phyloP scores from a whole-genome alignment of 2,329 filamentous ascomycete genomes.

The Clonostachys sp. region DNA sequence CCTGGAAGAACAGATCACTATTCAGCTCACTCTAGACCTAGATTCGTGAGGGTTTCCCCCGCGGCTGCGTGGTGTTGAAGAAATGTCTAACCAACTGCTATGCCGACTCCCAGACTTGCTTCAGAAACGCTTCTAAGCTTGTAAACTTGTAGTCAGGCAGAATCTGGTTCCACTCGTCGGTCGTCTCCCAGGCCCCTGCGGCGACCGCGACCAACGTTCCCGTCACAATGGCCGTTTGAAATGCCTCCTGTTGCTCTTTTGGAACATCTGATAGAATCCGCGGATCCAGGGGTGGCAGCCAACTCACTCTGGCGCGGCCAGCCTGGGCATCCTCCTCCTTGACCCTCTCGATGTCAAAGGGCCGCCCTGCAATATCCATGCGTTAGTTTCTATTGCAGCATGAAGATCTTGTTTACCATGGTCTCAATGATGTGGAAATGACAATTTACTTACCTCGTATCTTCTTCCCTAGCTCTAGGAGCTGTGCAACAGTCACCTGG shows the following conservation, averaged over 20 bases:
- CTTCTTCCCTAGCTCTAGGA: slow-evolving; percentile 31
- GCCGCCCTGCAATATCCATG: slow-evolving; percentile 6
- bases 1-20: too few species aligned
- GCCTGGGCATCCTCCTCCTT: slow-evolving; percentile 10
- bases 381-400: not conserved
- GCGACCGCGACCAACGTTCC: slow-evolving; percentile 26
- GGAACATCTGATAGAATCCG: slow-evolving; percentile 8
- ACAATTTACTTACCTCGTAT: slow-evolving; percentile 26
- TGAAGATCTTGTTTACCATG: too few species aligned
- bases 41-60: too few species aligned
- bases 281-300: slow-evolving; percentile 1
- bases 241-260: slow-evolving; percentile 10
- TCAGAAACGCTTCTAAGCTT: slow-evolving; percentile 31
- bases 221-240: slow-evolving; percentile 16
- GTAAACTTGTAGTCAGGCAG: slow-evolving; percentile 38
- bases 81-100: too few species aligned
- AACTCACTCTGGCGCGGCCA: slow-evolving; percentile 13
- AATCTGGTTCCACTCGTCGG: slow-evolving; percentile 38
- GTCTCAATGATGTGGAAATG: too few species aligned
- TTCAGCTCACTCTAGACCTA: too few species aligned
- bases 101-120: slow-evolving; percentile 1
- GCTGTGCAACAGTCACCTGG: slow-evolving; percentile 22
- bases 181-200: slow-evolving; percentile 27
- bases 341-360: slow-evolving; percentile 10
- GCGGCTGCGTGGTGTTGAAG: too few species aligned